A percentile compares a stretch with the other conserved stretches of the same genome.
Conservation (phyloP, 768 basidiomycete species). For the Daedaleopsis sinensis region DNA sequence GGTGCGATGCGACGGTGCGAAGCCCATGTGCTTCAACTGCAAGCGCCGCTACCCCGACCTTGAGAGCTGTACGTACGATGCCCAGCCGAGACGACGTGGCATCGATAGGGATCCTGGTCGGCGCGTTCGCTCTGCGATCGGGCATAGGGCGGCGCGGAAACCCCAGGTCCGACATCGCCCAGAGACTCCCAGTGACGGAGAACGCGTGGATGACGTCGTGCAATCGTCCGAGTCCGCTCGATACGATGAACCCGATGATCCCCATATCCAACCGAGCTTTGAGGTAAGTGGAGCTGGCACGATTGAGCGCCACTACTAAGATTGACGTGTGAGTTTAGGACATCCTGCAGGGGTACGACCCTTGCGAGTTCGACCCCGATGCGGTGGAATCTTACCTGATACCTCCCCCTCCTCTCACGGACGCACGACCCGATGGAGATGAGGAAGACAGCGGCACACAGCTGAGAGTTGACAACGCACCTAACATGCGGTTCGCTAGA, state of each 20-base stretch:
- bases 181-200: background rate
- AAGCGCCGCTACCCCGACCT: slow-evolving; percentile 42
- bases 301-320: too few relatives aligned
- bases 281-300: background rate
- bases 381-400: background rate
- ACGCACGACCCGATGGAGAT: background rate
- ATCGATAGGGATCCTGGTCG: slow-evolving; percentile 79
- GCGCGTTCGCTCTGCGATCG: slow-evolving; percentile 58
- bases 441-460: background rate
- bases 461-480: slow-evolving; percentile 40
- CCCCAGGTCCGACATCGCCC: slow-evolving; percentile 22
- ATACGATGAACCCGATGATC: background rate
- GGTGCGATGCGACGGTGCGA: slow-evolving; percentile 81
- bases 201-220: background rate
- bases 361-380: background rate
- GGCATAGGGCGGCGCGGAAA: slow-evolving; percentile 37
- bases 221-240: background rate
- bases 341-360: background rate
- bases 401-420: background rate
- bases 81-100: slow-evolving; percentile 75
- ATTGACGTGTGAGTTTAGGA: background rate
- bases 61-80: slow-evolving; percentile 64
- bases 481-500: slow-evolving; percentile 66
- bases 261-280: background rate
- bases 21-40: slow-evolving; percentile 76